phyloP scores from a whole-genome alignment of 768 basidiomycete genomes.

The Rhizopogon salebrosus region DNA sequence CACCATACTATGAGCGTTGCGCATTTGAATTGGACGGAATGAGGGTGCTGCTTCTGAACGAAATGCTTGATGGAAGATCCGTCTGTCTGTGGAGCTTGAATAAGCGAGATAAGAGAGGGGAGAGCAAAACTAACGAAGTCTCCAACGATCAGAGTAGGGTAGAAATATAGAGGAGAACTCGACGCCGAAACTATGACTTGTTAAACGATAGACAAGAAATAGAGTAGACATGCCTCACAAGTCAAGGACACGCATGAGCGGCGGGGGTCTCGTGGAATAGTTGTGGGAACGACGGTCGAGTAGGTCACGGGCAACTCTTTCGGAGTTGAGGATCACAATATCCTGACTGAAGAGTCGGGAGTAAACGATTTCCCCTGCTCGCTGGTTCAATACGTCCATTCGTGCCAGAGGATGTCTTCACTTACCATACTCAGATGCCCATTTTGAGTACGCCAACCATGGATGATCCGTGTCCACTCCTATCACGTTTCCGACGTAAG shows the following conservation, averaged over 20 bases:
- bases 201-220: neutral
- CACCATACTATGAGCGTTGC: conserved; percentile 27
- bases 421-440: conserved; percentile 16
- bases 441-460: conserved; percentile 18
- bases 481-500: conserved; percentile 15
- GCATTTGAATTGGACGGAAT: conserved; percentile 30
- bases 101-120: neutral
- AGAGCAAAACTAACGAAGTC: conserved; percentile 10
- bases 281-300: conserved; percentile 16
- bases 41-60: conserved; percentile 19
- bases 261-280: conserved; percentile 20
- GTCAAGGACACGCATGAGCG: conserved; percentile 11
- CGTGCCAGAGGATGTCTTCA: neutral
- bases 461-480: conserved; percentile 15
- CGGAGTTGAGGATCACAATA: conserved; percentile 21
- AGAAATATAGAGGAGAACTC: conserved; percentile 21
- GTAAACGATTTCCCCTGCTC: conserved; percentile 17
- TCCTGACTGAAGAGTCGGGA: conserved; percentile 18
- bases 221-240: conserved; percentile 7
- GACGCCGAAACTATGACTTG: conserved; percentile 13
- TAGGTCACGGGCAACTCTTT: conserved; percentile 19
- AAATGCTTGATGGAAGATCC: conserved; percentile 33
- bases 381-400: neutral
- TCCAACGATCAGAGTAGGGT: conserved; percentile 25
- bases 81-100: conserved; percentile 8